Conservation (phyloP, 2,329 filamentous ascomycete species). For the Fusarium marasasianum region DNA sequence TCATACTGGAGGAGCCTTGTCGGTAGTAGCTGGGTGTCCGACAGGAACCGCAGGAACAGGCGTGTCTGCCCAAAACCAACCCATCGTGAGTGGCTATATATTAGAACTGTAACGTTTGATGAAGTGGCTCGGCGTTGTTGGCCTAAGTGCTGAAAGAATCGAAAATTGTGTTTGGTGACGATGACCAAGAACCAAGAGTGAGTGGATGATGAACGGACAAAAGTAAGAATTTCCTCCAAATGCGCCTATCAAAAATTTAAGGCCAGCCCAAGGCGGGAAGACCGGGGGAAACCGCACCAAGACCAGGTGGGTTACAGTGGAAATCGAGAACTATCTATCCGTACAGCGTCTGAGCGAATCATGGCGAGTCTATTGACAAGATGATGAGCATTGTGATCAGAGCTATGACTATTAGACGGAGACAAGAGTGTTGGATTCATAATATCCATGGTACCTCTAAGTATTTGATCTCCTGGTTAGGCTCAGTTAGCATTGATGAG, state of each 20-base stretch:
- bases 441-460: not conserved
- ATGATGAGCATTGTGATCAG: not conserved
- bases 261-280: constrained; percentile 11
- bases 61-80: constrained; percentile 71
- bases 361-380: not conserved
- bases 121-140: not conserved
- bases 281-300: constrained; percentile 28
- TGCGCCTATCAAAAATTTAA: constrained; percentile 29
- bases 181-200: constrained; percentile 28
- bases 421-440: not conserved
- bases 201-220: constrained; percentile 14
- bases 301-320: not conserved
- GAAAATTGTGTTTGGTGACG: constrained; percentile 8
- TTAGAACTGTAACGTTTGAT: not conserved
- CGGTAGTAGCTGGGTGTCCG: constrained; percentile 46
- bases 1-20: constrained; percentile 48
- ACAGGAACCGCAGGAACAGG: constrained; percentile 48
- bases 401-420: not conserved
- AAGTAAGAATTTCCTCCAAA: constrained; percentile 24
- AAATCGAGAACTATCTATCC: not conserved
- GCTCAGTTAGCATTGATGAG: not conserved
- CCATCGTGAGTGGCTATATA: constrained; percentile 54
- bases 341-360: not conserved
- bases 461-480: not conserved
- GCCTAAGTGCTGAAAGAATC: not conserved